Percentiles rank a stretch among this genome's conserved stretches.
Conservation (phyloP, 2,329 filamentous ascomycete species). For the Fusarium denticulatum region DNA sequence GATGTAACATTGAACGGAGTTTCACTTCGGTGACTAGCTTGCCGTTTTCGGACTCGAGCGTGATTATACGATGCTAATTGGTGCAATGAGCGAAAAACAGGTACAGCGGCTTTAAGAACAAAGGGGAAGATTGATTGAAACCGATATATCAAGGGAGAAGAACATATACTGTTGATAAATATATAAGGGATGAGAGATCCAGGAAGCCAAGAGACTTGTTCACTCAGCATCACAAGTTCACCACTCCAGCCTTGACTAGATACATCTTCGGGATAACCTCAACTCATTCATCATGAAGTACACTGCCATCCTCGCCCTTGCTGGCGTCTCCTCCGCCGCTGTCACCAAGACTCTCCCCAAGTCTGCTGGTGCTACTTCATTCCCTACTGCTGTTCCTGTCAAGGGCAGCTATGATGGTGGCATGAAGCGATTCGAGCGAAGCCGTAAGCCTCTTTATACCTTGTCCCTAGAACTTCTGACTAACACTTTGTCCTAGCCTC, state of each 20-base stretch:
- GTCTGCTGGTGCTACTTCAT: conserved; percentile 28
- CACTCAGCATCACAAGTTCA: not conserved
- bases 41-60: conserved; percentile 13
- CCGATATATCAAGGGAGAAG: not conserved
- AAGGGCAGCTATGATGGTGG: conserved; percentile 33
- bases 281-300: conserved; percentile 28
- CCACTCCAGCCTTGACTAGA: not conserved
- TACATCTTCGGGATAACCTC: not conserved
- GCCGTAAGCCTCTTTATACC: conserved; percentile 1
- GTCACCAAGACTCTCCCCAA: conserved; percentile 37
- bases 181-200: conserved; percentile 17
- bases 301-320: conserved; percentile 29
- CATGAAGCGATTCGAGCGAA: conserved; percentile 37
- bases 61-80: conserved; percentile 6
- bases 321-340: conserved; percentile 29
- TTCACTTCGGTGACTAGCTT: conserved; percentile 8
- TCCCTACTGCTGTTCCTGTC: conserved; percentile 34
- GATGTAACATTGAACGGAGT: conserved; percentile 37
- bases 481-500: conserved; percentile 4
- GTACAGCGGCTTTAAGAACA: not conserved
- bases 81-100: not conserved
- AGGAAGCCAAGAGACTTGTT: not conserved
- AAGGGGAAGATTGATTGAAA: not conserved
- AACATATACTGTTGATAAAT: not conserved
- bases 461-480: not conserved